phyloP scores from a whole-genome alignment of 2,329 filamentous ascomycete species.

The Daldinia sp. region DNA sequence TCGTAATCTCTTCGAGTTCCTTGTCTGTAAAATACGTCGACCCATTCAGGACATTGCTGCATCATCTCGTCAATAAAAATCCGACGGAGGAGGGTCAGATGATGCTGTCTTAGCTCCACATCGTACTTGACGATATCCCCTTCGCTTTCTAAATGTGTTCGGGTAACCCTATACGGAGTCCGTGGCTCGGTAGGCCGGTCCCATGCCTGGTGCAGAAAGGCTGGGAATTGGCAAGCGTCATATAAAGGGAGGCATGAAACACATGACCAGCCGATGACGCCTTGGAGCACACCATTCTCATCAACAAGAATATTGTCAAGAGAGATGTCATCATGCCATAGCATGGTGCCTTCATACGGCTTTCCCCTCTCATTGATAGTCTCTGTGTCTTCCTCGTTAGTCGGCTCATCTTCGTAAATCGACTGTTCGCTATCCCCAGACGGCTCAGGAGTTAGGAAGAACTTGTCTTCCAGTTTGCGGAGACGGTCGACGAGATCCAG shows the following conservation, averaged over 20 bases:
- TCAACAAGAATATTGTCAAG: slow-evolving; percentile 54
- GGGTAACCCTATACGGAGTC: slow-evolving; percentile 18
- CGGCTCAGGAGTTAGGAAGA: slow-evolving; percentile 28
- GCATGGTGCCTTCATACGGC: slow-evolving; percentile 43
- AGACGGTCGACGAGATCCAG: slow-evolving; percentile 39
- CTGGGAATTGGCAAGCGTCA: slow-evolving; percentile 50
- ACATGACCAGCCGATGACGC: slow-evolving; percentile 53
- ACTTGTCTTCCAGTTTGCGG: slow-evolving; percentile 37
- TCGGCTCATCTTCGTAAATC: slow-evolving; percentile 8
- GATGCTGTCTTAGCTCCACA: slow-evolving; percentile 39
- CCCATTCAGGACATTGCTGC: slow-evolving; percentile 41
- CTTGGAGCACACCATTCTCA: slow-evolving; percentile 47
- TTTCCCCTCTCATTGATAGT: neutral
- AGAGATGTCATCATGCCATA: slow-evolving; percentile 52
- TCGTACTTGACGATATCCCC: slow-evolving; percentile 35
- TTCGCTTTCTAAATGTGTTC: neutral
- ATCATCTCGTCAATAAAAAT: slow-evolving; percentile 47
- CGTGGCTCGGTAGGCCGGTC: slow-evolving; percentile 41
- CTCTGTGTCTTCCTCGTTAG: slow-evolving; percentile 19
- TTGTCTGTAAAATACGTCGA: slow-evolving; percentile 36
- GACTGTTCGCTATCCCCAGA: neutral
- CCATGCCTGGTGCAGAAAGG: slow-evolving; percentile 47
- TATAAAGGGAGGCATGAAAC: slow-evolving; percentile 50
- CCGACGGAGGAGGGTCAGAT: slow-evolving; percentile 46
- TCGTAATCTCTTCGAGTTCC: slow-evolving; percentile 48